Evolutionary conservation across 2,329 filamentous ascomycete genomes (phyloP), one percentile per base, ranked within the genome.

Genomic region (Alternaria angustiovoidea): DNA sequence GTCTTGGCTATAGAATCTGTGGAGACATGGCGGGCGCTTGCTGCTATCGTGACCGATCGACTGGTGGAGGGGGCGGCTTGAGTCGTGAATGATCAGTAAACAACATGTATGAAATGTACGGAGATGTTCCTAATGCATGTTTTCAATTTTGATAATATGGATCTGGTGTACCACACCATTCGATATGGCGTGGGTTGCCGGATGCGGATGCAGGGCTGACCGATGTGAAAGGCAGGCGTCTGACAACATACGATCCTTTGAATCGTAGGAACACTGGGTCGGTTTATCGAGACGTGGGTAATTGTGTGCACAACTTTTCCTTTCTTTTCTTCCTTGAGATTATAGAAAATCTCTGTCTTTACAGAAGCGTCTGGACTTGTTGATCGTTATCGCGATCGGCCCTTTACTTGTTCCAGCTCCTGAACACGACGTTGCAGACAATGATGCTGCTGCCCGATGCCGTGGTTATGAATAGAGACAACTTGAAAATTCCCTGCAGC

Each of bases 11-110:
- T 22, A 24, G 30, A 9, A 12, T 20, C 3, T 48, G 48, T 57
- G 57, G 53, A 57, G 61, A 51, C 39, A 51, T n/a, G 32, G 14
- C 51, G 34, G 43, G 34, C 49, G 49, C 26, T 39, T 42, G 36
- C 22, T 42, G 18, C 22, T 39, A 52, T 52, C 49, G 34, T 24
- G 12, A 52, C 38, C 22, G 22, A 26, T 34, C 26, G 16, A 24
- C 30, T 32, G 30, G 20, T 44, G 36, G 24, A 43, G 11, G 6
- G 36, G 28, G 39, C 41, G 24, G 42, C 51, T 49, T 26, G 46
- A 14, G 46, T 49, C 46, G 30, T 38, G 46, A 38, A 24, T 24
- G 30, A 49, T 49, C 32, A 38, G 32, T 49, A 38, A 49, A n/a
- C 20, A 22, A 38, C 46, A 24, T 26, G 46, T 49, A 49, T 36